These are phyloP conservation scores for Grifola frondosa DNA, from an alignment of 1,284 basidiomycete species.

Conservation along the genomic window DNA sequence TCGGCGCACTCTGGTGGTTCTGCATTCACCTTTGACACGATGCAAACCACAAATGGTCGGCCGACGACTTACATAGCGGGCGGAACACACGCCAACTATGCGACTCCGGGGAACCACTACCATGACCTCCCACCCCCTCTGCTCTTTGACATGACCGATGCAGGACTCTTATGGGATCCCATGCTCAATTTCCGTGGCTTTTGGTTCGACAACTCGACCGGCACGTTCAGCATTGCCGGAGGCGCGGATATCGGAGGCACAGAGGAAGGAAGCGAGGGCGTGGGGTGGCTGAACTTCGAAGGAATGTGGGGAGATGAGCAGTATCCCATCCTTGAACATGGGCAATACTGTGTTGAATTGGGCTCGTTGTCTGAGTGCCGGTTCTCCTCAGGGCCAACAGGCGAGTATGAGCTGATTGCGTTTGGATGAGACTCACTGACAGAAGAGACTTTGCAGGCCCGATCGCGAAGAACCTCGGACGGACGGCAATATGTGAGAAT, in stretches of 20 bases:
- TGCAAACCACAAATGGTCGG: conserved; percentile 23
- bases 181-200: conserved; percentile 32
- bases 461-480: conserved; percentile 30
- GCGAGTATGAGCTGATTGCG: conserved; percentile 18
- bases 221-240: conserved; percentile 25
- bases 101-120: conserved; percentile 26
- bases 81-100: conserved; percentile 35
- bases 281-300: conserved; percentile 28
- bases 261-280: conserved; percentile 21
- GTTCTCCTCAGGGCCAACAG: conserved; percentile 29
- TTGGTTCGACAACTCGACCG: conserved; percentile 26
- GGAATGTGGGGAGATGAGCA: conserved; percentile 34
- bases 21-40: conserved; percentile 28
- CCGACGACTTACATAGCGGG: conserved; percentile 29
- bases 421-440: not conserved
- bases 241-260: conserved; percentile 22
- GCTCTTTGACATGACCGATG: conserved; percentile 22
- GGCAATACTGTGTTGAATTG: conserved; percentile 27
- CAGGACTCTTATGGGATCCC: conserved; percentile 30
- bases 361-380: conserved; percentile 19
- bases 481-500: conserved; percentile 26
- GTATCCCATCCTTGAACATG: conserved; percentile 24
- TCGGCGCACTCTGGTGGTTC: conserved; percentile 36
- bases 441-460: conserved; percentile 21
- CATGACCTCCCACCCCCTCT: conserved; percentile 26